Evolutionary conservation across 345 rosid species (phyloP).

Genomic region (Populus tremula): DNA sequence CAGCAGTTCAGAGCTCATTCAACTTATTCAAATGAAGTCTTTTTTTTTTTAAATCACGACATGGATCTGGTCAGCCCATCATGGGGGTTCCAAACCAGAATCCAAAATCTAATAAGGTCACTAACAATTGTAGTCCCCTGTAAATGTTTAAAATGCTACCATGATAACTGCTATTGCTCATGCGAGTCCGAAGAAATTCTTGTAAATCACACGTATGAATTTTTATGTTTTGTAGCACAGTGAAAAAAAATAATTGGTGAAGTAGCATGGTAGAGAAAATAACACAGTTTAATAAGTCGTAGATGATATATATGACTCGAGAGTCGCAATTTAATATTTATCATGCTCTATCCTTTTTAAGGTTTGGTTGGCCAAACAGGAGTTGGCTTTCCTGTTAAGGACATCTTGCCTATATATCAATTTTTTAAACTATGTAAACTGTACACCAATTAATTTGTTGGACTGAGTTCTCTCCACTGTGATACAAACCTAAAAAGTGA

Average conservation of each 20-base stretch:
- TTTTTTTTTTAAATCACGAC: background rate
- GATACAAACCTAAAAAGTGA: no score
- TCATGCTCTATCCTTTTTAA: background rate
- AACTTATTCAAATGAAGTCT: no score
- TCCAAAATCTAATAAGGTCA: background rate
- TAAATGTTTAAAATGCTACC: background rate
- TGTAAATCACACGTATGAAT: no score
- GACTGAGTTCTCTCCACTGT: no score
- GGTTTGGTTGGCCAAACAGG: slow-evolving; percentile 20
- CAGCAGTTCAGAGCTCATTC: background rate
- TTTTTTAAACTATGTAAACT: background rate
- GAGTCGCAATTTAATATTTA: no score
- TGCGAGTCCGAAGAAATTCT: background rate
- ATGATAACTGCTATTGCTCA: background rate
- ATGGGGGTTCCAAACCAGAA: background rate
- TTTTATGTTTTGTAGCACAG: no score
- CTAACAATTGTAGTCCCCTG: background rate
- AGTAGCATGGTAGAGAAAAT: no score
- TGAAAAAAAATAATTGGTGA: no score
- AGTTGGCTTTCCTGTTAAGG: slow-evolving; percentile 12
- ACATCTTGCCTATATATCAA: background rate
- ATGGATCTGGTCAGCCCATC: no score
- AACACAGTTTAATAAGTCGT: no score
- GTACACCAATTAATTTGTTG: no score
- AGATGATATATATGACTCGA: no score